A percentile compares a stretch with the other conserved stretches of the same genome.
phyloP scores from a whole-genome alignment of 148 eudicot species.

The Cornus florida region DNA sequence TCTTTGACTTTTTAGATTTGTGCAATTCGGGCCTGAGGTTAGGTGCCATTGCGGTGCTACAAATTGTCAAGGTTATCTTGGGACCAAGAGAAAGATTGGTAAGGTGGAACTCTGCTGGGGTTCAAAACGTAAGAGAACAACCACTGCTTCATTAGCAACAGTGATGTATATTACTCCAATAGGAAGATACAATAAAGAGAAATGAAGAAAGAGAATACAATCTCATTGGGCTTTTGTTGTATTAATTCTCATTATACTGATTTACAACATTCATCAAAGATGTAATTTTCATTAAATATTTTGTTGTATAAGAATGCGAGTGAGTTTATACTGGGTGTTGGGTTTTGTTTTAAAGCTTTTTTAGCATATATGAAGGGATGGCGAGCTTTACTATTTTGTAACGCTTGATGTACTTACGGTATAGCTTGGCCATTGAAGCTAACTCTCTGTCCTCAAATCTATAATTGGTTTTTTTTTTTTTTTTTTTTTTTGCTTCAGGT shows the following conservation, averaged over 20 bases:
- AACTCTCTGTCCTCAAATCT: no score
- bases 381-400: no score
- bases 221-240: not conserved
- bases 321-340: no score
- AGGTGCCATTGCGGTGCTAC: constrained; percentile 82
- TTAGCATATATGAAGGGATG: no score
- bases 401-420: no score
- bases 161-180: not conserved
- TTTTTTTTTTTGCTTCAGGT: no score
- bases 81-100: constrained; percentile 54
- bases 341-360: no score
- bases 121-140: constrained; percentile 61
- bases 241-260: not conserved
- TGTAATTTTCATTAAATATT: not conserved
- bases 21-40: constrained; percentile 92
- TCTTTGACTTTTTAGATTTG: constrained; percentile 60
- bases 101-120: constrained; percentile 60
- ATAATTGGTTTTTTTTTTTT: no score
- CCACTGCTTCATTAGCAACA: constrained; percentile 4
- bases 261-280: not conserved
- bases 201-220: not conserved
- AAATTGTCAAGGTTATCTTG: constrained; percentile 84
- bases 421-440: no score
- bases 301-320: not conserved
- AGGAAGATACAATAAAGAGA: not conserved